Conservation (phyloP, 768 basidiomycete species). For the Suillus alpinus region DNA sequence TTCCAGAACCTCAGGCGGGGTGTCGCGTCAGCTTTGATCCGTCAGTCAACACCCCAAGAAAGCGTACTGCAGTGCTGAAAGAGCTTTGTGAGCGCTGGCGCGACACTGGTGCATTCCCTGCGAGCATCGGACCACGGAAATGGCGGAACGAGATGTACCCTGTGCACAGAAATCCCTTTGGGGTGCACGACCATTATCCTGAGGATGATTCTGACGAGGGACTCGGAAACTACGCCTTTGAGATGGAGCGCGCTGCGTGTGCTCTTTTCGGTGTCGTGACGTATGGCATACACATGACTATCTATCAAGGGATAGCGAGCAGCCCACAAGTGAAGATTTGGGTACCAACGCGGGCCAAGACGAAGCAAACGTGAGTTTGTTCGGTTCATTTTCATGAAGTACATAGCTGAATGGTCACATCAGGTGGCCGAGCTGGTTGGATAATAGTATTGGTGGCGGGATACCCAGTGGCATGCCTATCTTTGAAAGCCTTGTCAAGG, state of each 20-base stretch:
- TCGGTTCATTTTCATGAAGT: neutral
- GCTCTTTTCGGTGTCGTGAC: constrained; percentile 87
- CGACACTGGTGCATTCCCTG: constrained; percentile 53
- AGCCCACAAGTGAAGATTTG: constrained; percentile 56
- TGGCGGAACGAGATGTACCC: constrained; percentile 89
- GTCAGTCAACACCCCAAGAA: constrained; percentile 51
- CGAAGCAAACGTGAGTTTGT: constrained; percentile 82
- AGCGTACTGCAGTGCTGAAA: constrained; percentile 60
- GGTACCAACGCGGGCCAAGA: constrained; percentile 82
- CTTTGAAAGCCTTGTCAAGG: constrained; percentile 81
- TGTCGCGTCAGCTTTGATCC: constrained; percentile 45
- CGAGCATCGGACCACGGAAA: constrained; percentile 68
- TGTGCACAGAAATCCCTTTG: constrained; percentile 69
- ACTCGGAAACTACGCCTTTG: constrained; percentile 68
- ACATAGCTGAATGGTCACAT: neutral
- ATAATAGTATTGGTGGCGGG: constrained; percentile 92
- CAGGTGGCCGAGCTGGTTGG: constrained; percentile 83
- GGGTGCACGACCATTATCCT: constrained; percentile 33
- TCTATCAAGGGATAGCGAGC: constrained; percentile 46
- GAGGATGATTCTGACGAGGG: constrained; percentile 26
- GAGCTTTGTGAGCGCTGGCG: constrained; percentile 77
- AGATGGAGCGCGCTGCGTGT: constrained; percentile 88
- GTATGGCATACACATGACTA: constrained; percentile 89
- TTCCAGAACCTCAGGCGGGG: constrained; percentile 31
- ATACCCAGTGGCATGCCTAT: constrained; percentile 75